Percentiles rank a stretch among this genome's conserved stretches.
Evolutionary conservation across 306 rosid species (phyloP).

Genomic region (Lagenaria siceraria): DNA sequence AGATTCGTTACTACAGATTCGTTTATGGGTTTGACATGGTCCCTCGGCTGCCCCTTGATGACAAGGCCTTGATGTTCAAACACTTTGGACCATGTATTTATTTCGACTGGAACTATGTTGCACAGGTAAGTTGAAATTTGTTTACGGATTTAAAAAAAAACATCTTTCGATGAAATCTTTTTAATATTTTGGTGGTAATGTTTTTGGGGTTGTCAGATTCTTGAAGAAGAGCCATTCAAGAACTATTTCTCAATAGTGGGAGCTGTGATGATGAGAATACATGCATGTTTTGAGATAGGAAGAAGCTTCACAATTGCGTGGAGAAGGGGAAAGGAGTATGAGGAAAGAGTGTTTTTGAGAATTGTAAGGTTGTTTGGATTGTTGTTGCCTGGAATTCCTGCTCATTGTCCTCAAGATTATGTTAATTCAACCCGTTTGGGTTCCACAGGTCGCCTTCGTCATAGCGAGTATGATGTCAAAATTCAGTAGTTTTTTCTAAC

Average conservation of each 20-base stretch:
- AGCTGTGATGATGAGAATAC: slow-evolving; percentile 38
- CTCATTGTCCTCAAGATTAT: slow-evolving; percentile 46
- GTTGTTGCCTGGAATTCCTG: slow-evolving; percentile 54
- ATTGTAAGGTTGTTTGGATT: slow-evolving; percentile 38
- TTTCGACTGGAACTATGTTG: slow-evolving; percentile 50
- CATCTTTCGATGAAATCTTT: no score
- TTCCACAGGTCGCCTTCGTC: background rate
- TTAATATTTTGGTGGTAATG: background rate
- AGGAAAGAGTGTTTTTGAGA: slow-evolving; percentile 33
- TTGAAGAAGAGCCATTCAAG: slow-evolving; percentile 69
- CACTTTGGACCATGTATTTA: slow-evolving; percentile 52
- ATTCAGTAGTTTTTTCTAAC: background rate
- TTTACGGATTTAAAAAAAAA: no score
- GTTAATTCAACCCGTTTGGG: slow-evolving; percentile 43
- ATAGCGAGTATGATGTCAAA: background rate
- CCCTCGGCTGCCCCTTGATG: slow-evolving; percentile 54
- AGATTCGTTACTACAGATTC: slow-evolving; percentile 39
- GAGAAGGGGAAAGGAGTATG: slow-evolving; percentile 31
- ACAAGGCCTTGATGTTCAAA: slow-evolving; percentile 39
- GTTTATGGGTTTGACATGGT: slow-evolving; percentile 57
- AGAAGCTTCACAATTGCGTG: slow-evolving; percentile 40
- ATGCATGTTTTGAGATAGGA: slow-evolving; percentile 51
- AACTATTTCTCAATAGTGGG: slow-evolving; percentile 47
- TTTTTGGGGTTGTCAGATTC: slow-evolving; percentile 21
- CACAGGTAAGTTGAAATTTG: slow-evolving; percentile 26